Base-by-base conservation (phyloP, 1,284 basidiomycete genomes). In the Hypsizygus ulmarius region DNA sequence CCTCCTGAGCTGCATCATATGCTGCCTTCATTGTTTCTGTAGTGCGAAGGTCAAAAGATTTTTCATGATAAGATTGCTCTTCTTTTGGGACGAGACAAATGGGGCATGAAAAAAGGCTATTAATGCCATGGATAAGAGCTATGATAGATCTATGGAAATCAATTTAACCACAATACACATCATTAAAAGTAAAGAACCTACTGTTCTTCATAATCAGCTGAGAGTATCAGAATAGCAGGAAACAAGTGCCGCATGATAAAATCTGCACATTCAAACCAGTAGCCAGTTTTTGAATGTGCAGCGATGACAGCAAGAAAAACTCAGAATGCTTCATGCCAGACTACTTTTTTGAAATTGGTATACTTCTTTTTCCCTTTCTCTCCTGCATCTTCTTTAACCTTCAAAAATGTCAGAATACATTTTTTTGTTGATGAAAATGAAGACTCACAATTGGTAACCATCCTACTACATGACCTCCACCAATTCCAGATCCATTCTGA, bases 401-500 rank as follows among this genome's bases (percentile, higher is more conserved):
- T 47, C 30, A 19, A 51, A 36, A 50, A 35, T 29, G 21, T 29
- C 38, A 39, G 34, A 28, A 47, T 43, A 38, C 25, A 35, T 8
- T 15, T 32, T 12, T 9, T 30, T 38, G 25, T 25, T 10, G 21
- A 34, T 32, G 28, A 32, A 48, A 27, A 39, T n/a, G n/a, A 29
- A n/a, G 8, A 50, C 62, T 42, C 54, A 77, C 70, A 38, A 76
- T 64, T 36, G 72, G 73, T 7, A 77, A 47, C 68, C 70, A 77
- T 0, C 74, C 69, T 0, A 78, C 68, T 16, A 77, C 44, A 0
- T 50, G 42, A 4, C 67, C 69, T 18, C 71, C 70, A 4, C 71
- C 72, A 19, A 65, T n/a, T 0, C 64, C 65, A 3, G 56, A 41
- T 1, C 69, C 51, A 60, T 77, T 77, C 1, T 62, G 45, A 11